A percentile compares a stretch with the other conserved stretches of the same genome.
Conservation (phyloP, 495 filamentous ascomycete genomes). For the Trichocladium antarcticum region DNA sequence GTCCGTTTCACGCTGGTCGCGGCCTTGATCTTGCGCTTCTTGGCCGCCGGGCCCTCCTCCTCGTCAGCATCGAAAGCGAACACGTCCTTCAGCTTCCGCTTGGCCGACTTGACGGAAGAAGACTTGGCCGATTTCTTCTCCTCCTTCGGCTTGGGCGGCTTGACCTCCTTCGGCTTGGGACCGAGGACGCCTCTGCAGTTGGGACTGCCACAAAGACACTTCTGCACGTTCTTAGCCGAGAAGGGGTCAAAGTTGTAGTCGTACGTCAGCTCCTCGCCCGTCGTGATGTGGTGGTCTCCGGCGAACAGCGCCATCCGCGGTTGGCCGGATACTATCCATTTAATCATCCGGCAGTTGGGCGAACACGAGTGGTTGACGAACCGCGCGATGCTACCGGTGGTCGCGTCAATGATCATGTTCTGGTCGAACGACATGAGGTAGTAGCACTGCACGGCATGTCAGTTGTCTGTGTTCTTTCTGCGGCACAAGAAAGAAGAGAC, state of each 20-base stretch:
- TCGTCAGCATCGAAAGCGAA: conserved; percentile 12
- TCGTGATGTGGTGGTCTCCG: conserved; percentile 76
- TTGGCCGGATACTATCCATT: conserved; percentile 91
- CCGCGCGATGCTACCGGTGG: conserved; percentile 84
- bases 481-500: background rate
- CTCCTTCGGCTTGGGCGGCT: conserved; percentile 30
- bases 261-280: conserved; percentile 94
- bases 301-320: conserved; percentile 97
- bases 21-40: conserved; percentile 22
- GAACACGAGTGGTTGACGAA: conserved; percentile 98
- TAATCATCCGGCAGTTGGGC: conserved; percentile 95
- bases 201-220: conserved; percentile 66
- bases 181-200: conserved; percentile 73
- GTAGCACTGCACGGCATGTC: conserved; percentile 54
- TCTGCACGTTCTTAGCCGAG: conserved; percentile 69
- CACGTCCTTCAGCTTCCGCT: conserved; percentile 27
- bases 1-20: conserved; percentile 20
- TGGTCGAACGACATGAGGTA: conserved; percentile 98
- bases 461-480: conserved; percentile 4
- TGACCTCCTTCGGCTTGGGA: conserved; percentile 53
- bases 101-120: conserved; percentile 9
- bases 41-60: conserved; percentile 10
- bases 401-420: conserved; percentile 97
- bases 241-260: conserved; percentile 98
- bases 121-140: conserved; percentile 22